Evolutionary conservation across 2,329 filamentous ascomycete genomes (phyloP), one percentile per base, ranked within the genome.

Genomic region (Septoria linicola): DNA sequence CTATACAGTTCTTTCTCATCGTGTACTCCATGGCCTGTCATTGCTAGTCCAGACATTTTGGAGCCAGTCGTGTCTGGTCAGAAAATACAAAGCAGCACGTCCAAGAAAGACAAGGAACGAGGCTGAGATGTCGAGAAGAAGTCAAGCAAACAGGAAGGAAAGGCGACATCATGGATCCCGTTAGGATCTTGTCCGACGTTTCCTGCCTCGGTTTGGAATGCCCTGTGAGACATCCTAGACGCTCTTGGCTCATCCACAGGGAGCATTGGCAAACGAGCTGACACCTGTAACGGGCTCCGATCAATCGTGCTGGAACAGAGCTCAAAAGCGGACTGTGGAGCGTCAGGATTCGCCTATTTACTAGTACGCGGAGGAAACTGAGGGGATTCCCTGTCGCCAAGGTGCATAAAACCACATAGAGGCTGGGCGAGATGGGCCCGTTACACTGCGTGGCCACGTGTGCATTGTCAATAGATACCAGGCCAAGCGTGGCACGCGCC

Each of bases 1-100:
- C 21, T 32, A 14, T 46, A 53, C 8, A 51, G 17, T 11, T 53
- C 31, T 23, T 56, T 43, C 17, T 43, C 41, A n/a, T 47, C 36
- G 23, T 20, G 31, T 11, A 14, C 13, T 25, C 41, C 31, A 31
- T 21, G 13, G 17, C 41, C 30, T 35, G 41, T 27, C 23, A 27
- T 27, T 10, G 23, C 36, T 20, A 5, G 36, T 5, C 11, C 17
- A 4, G 36, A 5, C 36, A 23, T 40, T 8, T 20, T n/a, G 17
- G 10, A 10, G 17, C 19, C 36, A 40, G 13, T 40, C 17, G 36
- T 40, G 16, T 10, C 10, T 5, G 5, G 23, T 27, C 23, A 34
- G 31, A 34, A 13, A n/a, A 5, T 34, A 34, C 14, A 34, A 13
- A 34, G n/a, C 5, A 34, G 14, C 31, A 34, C 31, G 11, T n/a